Percentiles rank a stretch among this genome's conserved stretches.
Conservation (phyloP, 2,329 filamentous ascomycete genomes). For the Ceratocystis lukuohia region DNA sequence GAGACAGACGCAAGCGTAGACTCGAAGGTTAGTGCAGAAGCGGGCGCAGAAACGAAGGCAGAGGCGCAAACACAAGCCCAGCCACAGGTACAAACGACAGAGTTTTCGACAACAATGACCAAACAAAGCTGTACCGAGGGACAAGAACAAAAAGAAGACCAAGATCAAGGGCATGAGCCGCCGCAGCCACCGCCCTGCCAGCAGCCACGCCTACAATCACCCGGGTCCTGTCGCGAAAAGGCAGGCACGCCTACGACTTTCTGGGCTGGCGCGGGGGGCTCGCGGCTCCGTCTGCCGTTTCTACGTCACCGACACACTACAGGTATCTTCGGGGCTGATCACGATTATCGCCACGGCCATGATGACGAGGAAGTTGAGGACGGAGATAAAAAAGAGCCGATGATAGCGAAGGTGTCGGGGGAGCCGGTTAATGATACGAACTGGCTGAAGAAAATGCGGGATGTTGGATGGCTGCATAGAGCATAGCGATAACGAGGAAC, state of each 20-base stretch:
- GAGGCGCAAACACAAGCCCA: background rate
- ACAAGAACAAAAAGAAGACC: background rate
- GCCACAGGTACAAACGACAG: background rate
- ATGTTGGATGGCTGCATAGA: slow-evolving; percentile 3
- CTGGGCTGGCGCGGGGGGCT: background rate
- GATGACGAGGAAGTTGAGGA: background rate
- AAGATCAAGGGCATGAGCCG: background rate
- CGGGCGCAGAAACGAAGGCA: background rate
- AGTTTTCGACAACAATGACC: background rate
- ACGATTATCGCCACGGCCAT: background rate
- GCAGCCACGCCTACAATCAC: background rate
- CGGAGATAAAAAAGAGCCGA: background rate
- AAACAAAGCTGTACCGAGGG: background rate
- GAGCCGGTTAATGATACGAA: slow-evolving; percentile 1
- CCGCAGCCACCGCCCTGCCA: background rate
- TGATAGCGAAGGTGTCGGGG: background rate
- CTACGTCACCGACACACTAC: background rate
- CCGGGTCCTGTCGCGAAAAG: background rate
- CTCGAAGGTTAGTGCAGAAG: background rate
- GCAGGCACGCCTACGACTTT: background rate
- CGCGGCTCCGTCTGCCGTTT: slow-evolving; percentile 4
- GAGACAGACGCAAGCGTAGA: background rate
- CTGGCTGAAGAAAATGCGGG: slow-evolving; percentile 3
- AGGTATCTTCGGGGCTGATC: background rate
- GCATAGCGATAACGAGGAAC: background rate